Evolutionary conservation across 2,329 filamentous ascomycete genomes (phyloP).

Genomic region (Monosporascus ibericus): DNA sequence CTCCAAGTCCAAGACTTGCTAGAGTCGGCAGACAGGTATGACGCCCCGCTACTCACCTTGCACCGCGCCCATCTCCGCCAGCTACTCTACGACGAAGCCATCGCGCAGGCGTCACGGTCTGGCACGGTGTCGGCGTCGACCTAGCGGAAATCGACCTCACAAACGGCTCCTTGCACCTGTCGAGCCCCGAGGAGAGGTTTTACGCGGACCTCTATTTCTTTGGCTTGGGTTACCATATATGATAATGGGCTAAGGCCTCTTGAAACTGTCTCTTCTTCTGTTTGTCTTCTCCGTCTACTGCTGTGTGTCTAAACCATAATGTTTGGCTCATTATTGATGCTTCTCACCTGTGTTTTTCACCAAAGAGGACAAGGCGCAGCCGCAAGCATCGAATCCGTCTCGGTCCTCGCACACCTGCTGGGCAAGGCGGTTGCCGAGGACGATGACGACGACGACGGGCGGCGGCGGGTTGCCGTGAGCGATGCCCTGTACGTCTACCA

Average conservation of each 20-base stretch:
- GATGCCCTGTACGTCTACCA: conserved; percentile 10
- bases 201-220: conserved; percentile 7
- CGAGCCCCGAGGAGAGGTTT: conserved; percentile 4
- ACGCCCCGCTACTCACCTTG: conserved; percentile 12
- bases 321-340: too few relatives aligned
- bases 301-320: too few relatives aligned
- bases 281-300: too few relatives aligned
- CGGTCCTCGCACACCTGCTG: conserved; percentile 10
- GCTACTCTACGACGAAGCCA: conserved; percentile 13
- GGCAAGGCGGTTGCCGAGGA: conserved; percentile 2
- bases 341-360: neutral
- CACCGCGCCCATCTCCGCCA: conserved; percentile 15
- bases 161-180: conserved; percentile 3
- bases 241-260: too few relatives aligned
- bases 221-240: neutral
- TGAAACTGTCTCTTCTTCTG: too few relatives aligned
- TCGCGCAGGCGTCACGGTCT: conserved; percentile 8
- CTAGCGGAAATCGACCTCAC: conserved; percentile 6
- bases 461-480: neutral
- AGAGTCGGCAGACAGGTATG: conserved; percentile 6
- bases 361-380: conserved; percentile 14
- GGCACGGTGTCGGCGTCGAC: conserved; percentile 10
- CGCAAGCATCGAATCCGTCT: conserved; percentile 13
- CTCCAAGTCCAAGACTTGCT: conserved; percentile 13
- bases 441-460: neutral